phyloP scores from a whole-genome alignment of 257 asterid species.

The Prunella vulgaris region DNA sequence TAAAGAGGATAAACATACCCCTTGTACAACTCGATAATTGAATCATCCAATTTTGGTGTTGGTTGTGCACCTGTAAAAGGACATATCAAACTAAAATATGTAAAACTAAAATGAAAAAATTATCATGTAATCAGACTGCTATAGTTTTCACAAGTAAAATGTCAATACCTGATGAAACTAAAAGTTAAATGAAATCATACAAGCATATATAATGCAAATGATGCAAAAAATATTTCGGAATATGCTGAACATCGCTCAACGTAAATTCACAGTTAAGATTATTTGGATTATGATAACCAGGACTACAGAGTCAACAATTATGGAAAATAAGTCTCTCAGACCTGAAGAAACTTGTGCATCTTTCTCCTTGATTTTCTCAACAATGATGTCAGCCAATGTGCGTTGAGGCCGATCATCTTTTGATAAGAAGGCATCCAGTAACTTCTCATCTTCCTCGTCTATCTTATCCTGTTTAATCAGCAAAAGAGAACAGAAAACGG shows the following conservation, averaged over 20 bases:
- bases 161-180: slow-evolving; percentile 5
- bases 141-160: neutral
- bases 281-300: neutral
- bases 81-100: slow-evolving; percentile 2
- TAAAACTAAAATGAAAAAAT: neutral
- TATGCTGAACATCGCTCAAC: neutral
- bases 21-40: slow-evolving; percentile 77
- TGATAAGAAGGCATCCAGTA: slow-evolving; percentile 65
- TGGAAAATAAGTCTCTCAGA: slow-evolving; percentile 17
- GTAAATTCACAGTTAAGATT: neutral
- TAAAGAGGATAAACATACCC: slow-evolving; percentile 42
- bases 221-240: neutral
- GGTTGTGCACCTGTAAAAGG: slow-evolving; percentile 50
- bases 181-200: neutral
- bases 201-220: no score
- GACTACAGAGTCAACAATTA: neutral
- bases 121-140: neutral
- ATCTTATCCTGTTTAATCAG: slow-evolving; percentile 47
- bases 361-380: slow-evolving; percentile 62
- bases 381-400: slow-evolving; percentile 77
- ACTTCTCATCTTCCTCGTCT: slow-evolving; percentile 68
- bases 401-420: slow-evolving; percentile 57
- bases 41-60: slow-evolving; percentile 64
- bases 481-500: neutral
- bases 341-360: slow-evolving; percentile 85